Conservation (phyloP, 345 rosid species). For the Salix purpurea region DNA sequence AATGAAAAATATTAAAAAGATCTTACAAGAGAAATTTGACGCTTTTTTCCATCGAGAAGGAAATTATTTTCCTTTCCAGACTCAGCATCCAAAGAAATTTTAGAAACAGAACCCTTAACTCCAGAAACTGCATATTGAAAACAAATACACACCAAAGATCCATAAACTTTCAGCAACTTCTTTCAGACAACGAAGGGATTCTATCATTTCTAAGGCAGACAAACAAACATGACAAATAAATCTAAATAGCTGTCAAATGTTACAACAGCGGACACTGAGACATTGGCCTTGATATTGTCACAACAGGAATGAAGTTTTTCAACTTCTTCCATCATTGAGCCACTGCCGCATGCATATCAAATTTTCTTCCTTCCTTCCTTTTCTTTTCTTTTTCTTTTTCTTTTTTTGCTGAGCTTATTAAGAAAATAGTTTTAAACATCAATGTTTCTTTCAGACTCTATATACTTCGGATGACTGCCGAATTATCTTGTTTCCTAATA, state of each 20-base stretch:
- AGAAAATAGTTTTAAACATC: neutral
- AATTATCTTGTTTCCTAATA: neutral
- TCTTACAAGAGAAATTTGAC: conserved; percentile 48
- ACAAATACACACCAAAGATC: neutral
- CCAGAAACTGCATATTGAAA: conserved; percentile 27
- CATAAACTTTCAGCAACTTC: neutral
- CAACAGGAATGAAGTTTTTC: neutral
- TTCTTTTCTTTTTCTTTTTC: too few relatives aligned
- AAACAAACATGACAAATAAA: neutral
- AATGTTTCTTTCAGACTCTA: neutral
- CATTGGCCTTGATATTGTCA: too few relatives aligned
- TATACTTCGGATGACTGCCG: neutral
- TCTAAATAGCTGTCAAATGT: too few relatives aligned
- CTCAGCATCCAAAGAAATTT: conserved; percentile 43
- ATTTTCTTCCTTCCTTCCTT: too few relatives aligned
- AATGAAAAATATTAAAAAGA: neutral
- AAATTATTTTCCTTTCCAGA: conserved; percentile 55
- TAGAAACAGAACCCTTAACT: conserved; percentile 41
- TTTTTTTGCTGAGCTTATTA: neutral
- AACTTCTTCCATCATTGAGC: neutral
- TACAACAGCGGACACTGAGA: too few relatives aligned
- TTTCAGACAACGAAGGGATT: neutral
- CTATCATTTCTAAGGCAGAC: neutral
- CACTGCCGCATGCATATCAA: neutral
- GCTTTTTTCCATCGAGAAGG: conserved; percentile 45